phyloP scores from a whole-genome alignment of 306 rosid genomes.

The Mimosa pudica region DNA sequence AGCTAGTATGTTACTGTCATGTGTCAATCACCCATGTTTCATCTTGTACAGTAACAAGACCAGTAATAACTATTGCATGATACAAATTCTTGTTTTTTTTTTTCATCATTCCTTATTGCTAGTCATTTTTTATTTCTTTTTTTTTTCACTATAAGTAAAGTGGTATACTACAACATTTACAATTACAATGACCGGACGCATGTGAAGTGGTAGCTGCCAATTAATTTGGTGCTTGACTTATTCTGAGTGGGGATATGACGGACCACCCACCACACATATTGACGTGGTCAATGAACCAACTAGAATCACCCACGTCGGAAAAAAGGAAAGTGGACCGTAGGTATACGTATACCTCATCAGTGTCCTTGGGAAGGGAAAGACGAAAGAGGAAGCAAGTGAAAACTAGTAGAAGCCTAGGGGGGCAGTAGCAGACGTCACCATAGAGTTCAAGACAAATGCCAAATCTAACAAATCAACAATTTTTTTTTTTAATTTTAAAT shows the following conservation, averaged over 20 bases:
- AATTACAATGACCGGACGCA: slow-evolving; percentile 7
- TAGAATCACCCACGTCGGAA: slow-evolving; percentile 6
- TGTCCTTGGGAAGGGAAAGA: not conserved
- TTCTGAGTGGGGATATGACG: not conserved
- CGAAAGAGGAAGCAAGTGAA: not conserved
- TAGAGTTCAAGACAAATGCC: slow-evolving; percentile 4
- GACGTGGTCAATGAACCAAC: slow-evolving; percentile 25
- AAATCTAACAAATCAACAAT: not conserved
- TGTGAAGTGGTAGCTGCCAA: slow-evolving; percentile 8
- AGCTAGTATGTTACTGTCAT: not conserved
- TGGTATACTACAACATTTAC: not conserved
- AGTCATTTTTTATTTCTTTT: not conserved
- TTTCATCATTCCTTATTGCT: not conserved
- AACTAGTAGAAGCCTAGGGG: not conserved
- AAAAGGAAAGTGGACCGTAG: not conserved
- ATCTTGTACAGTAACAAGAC: not conserved
- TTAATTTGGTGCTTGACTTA: slow-evolving; percentile 11
- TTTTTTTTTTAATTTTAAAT: not conserved
- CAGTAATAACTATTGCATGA: not conserved
- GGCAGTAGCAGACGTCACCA: slow-evolving; percentile 14
- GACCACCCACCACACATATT: slow-evolving; percentile 17
- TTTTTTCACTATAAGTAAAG: not conserved
- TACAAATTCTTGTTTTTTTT: not conserved
- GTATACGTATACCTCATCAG: not conserved
- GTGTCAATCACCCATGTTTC: slow-evolving; percentile 5